Conservation (phyloP, 495 filamentous ascomycete species). For the Neurospora sp. region DNA sequence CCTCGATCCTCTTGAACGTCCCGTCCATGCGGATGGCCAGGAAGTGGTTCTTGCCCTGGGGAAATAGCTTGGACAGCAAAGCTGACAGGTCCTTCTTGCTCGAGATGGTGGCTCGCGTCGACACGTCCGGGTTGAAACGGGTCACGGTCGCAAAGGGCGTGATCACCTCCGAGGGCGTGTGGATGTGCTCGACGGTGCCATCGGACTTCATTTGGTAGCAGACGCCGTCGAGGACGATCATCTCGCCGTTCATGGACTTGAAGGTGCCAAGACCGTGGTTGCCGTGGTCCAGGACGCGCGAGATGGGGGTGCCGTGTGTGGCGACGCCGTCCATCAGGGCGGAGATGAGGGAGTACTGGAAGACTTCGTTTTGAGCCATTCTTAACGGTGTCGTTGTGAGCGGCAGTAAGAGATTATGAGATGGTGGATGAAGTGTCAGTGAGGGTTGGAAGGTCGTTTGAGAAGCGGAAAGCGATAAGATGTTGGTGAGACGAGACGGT, state of each 20-base stretch:
- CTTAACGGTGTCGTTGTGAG: background rate
- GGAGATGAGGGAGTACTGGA: constrained; percentile 41
- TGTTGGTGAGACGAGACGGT: background rate
- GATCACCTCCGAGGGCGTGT: constrained; percentile 11
- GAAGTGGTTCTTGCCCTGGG: constrained; percentile 30
- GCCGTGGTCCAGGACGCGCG: constrained; percentile 31
- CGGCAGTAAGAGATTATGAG: background rate
- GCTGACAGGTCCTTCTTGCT: constrained; percentile 28
- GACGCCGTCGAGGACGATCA: constrained; percentile 38
- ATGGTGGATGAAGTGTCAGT: background rate
- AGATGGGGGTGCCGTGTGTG: constrained; percentile 27
- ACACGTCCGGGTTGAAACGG: constrained; percentile 22
- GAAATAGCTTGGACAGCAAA: constrained; percentile 27
- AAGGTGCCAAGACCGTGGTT: constrained; percentile 46
- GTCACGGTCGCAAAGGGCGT: constrained; percentile 37
- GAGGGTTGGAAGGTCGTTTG: background rate
- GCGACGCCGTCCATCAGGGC: constrained; percentile 44
- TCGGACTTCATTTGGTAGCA: constrained; percentile 39
- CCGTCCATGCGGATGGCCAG: constrained; percentile 30
- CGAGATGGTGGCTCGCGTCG: constrained; percentile 9
- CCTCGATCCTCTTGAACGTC: constrained; percentile 24
- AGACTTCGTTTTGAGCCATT: constrained; percentile 35
- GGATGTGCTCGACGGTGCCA: constrained; percentile 23
- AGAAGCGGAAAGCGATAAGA: background rate
- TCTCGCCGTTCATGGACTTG: constrained; percentile 38